Conservation (phyloP, 768 basidiomycete genomes). For the Vishniacozyma victoriae region DNA sequence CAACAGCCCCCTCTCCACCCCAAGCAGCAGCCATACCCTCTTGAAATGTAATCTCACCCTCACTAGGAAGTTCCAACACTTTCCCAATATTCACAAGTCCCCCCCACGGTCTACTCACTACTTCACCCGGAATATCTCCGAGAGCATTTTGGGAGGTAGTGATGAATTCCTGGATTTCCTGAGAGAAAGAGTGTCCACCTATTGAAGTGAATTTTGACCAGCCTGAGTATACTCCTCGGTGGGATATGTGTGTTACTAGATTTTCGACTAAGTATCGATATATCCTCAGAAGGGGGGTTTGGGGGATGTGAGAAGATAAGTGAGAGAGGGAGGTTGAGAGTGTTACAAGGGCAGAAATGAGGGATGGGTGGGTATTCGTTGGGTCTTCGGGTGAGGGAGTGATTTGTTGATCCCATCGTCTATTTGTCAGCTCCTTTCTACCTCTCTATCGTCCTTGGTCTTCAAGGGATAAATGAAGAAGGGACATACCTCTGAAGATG, state of each 20-base stretch:
- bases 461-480: conserved; percentile 28
- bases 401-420: conserved; percentile 32
- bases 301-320: conserved; percentile 62
- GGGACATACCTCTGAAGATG: conserved; percentile 60
- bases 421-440: neutral
- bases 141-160: neutral
- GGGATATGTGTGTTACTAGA: conserved; percentile 70
- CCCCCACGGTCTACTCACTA: conserved; percentile 71
- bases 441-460: neutral
- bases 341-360: conserved; percentile 69
- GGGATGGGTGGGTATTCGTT: conserved; percentile 13
- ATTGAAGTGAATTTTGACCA: conserved; percentile 55
- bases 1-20: conserved; percentile 24
- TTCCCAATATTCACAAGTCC: conserved; percentile 64
- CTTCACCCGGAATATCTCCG: conserved; percentile 27
- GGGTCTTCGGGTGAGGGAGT: conserved; percentile 44
- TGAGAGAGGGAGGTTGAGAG: conserved; percentile 72
- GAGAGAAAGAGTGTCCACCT: conserved; percentile 60
- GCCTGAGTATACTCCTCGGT: conserved; percentile 77
- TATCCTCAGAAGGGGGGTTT: conserved; percentile 55
- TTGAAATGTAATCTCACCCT: conserved; percentile 24
- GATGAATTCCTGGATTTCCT: conserved; percentile 63
- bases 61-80: conserved; percentile 54
- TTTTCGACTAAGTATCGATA: conserved; percentile 70
- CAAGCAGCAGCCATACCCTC: conserved; percentile 42